A percentile compares a stretch with the other conserved stretches of the same genome.
Conservation (phyloP, 768 basidiomycete genomes). For the Xerocomellus intermedius region DNA sequence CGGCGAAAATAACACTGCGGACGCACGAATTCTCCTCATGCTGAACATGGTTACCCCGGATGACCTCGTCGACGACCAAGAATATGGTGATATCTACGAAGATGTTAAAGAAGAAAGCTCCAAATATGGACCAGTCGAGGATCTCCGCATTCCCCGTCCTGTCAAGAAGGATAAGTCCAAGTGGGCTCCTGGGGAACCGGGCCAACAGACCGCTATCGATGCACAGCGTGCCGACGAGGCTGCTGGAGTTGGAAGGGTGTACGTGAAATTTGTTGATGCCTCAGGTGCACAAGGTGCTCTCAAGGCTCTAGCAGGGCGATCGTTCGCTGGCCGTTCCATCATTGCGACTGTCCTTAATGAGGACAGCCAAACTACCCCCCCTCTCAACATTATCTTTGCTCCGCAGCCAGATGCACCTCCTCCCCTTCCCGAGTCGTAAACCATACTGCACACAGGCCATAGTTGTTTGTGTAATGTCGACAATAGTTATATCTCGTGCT, state of each 20-base stretch:
- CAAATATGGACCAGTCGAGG: constrained; percentile 77
- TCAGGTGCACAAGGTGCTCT: constrained; percentile 68
- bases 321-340: constrained; percentile 83
- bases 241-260: constrained; percentile 92
- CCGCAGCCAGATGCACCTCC: constrained; percentile 82
- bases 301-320: constrained; percentile 85
- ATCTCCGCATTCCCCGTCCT: constrained; percentile 86
- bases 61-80: constrained; percentile 84
- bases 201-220: constrained; percentile 59
- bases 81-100: constrained; percentile 92
- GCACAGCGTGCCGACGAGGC: constrained; percentile 80
- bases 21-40: constrained; percentile 90
- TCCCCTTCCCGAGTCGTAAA: constrained; percentile 53
- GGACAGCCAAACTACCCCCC: constrained; percentile 83
- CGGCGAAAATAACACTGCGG: constrained; percentile 55
- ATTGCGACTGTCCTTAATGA: constrained; percentile 82
- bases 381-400: constrained; percentile 78
- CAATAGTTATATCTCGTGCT: constrained; percentile 17
- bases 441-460: background rate
- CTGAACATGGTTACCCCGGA: constrained; percentile 98
- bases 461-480: constrained; percentile 10
- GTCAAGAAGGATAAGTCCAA: constrained; percentile 82
- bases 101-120: constrained; percentile 91
- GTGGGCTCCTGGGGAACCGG: constrained; percentile 65
- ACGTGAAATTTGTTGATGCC: constrained; percentile 77